These are phyloP conservation scores for Fusarium phyllophilum DNA, from an alignment of 2,329 filamentous ascomycete genomes.

Conservation along the genomic window DNA sequence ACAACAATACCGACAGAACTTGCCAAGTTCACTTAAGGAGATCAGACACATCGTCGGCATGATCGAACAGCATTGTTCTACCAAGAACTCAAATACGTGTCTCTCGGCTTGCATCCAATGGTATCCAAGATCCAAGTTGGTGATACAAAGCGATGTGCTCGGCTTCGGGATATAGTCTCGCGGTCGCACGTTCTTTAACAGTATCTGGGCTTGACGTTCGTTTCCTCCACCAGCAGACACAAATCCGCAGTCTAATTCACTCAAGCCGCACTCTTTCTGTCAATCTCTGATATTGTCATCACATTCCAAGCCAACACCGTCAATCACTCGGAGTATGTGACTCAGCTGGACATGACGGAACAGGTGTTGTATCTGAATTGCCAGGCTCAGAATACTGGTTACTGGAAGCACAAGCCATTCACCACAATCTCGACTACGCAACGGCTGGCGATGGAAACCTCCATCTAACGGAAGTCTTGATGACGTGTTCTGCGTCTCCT, in stretches of 20 bases:
- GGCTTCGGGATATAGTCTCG: slow-evolving; percentile 57
- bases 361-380: neutral
- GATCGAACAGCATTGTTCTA: slow-evolving; percentile 51
- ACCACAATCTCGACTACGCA: slow-evolving; percentile 39
- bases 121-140: slow-evolving; percentile 51
- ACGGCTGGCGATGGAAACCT: slow-evolving; percentile 40
- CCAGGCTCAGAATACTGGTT: neutral
- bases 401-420: neutral
- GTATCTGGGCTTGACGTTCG: slow-evolving; percentile 53
- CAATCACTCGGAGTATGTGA: slow-evolving; percentile 51
- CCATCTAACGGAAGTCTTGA: slow-evolving; percentile 43
- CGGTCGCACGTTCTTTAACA: slow-evolving; percentile 54
- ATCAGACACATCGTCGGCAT: slow-evolving; percentile 50
- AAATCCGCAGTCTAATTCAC: slow-evolving; percentile 55
- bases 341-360: neutral
- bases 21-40: slow-evolving; percentile 46
- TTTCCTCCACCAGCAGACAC: slow-evolving; percentile 48
- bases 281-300: slow-evolving; percentile 57
- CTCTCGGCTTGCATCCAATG: slow-evolving; percentile 52
- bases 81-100: slow-evolving; percentile 55
- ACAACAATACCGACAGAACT: slow-evolving; percentile 48
- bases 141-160: too few species aligned
- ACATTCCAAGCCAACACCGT: slow-evolving; percentile 54
- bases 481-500: slow-evolving; percentile 37
- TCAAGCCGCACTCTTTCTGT: slow-evolving; percentile 45